phyloP scores from a whole-genome alignment of 208 protist genomes.

The Trypanosoma melophagium region DNA sequence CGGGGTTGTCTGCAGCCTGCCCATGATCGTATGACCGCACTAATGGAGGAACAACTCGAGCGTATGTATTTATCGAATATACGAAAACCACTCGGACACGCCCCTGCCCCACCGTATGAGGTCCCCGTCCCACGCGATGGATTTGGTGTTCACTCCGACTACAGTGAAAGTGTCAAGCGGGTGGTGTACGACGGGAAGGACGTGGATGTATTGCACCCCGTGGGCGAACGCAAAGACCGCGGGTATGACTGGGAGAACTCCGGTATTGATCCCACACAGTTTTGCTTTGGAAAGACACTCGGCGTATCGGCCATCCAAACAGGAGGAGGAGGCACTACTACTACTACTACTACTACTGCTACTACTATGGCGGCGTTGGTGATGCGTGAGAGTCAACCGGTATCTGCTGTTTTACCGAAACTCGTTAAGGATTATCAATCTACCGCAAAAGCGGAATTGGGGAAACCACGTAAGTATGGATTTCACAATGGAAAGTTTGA shows the following conservation, averaged over 20 bases:
- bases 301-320: neutral
- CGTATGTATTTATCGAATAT: constrained; percentile 47
- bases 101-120: constrained; percentile 33
- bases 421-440: constrained; percentile 57
- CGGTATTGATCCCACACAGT: constrained; percentile 71
- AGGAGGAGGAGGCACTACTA: no score
- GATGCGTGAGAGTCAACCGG: constrained; percentile 15
- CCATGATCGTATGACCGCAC: constrained; percentile 57
- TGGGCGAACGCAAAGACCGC: constrained; percentile 54
- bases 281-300: constrained; percentile 59
- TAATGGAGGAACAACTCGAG: constrained; percentile 77
- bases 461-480: constrained; percentile 52
- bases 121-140: constrained; percentile 50
- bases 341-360: neutral
- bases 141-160: constrained; percentile 51
- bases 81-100: constrained; percentile 60
- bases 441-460: constrained; percentile 49
- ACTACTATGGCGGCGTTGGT: constrained; percentile 1
- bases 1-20: constrained; percentile 64
- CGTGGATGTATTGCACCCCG: constrained; percentile 51
- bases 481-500: constrained; percentile 48
- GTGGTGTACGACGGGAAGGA: constrained; percentile 51
- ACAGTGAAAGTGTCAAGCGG: constrained; percentile 53
- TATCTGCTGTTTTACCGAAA: constrained; percentile 59
- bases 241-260: constrained; percentile 75